phyloP scores from a whole-genome alignment of 2,329 filamentous ascomycete species.

The Penicillium sp. region DNA sequence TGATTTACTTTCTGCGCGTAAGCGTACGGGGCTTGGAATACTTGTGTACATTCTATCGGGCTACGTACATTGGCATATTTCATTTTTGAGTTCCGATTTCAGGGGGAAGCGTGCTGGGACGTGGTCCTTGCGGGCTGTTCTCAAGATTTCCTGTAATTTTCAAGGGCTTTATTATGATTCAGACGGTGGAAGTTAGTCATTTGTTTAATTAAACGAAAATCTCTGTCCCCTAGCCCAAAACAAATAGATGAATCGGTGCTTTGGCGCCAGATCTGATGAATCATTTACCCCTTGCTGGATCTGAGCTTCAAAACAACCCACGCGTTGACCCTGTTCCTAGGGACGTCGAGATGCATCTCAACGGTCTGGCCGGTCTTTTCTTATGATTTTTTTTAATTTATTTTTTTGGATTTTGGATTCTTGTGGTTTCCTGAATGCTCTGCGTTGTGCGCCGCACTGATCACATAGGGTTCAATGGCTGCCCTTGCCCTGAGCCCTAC shows the following conservation, averaged over 20 bases:
- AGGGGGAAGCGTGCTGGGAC: neutral
- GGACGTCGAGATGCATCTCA: neutral
- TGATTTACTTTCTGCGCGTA: neutral
- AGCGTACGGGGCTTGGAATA: neutral
- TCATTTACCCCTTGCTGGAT: conserved; percentile 20
- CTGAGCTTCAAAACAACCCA: conserved; percentile 15
- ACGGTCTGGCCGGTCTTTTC: neutral
- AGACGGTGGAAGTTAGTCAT: neutral
- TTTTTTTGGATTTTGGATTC: neutral
- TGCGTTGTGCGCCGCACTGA: conserved; percentile 20
- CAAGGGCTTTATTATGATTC: neutral
- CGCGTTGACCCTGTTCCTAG: neutral
- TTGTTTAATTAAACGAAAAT: neutral
- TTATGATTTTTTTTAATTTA: neutral
- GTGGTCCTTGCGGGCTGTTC: neutral
- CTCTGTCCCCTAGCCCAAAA: neutral
- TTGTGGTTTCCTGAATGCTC: conserved; percentile 1
- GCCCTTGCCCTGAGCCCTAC: conserved; percentile 29
- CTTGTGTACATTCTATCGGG: neutral
- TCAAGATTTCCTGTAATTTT: neutral
- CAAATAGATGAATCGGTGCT: neutral
- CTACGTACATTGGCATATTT: neutral
- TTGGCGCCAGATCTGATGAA: conserved; percentile 10
- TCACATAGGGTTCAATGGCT: conserved; percentile 19
- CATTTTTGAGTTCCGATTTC: neutral